Conservation (phyloP, 495 filamentous ascomycete species). For the Bathelium albidoporum region DNA sequence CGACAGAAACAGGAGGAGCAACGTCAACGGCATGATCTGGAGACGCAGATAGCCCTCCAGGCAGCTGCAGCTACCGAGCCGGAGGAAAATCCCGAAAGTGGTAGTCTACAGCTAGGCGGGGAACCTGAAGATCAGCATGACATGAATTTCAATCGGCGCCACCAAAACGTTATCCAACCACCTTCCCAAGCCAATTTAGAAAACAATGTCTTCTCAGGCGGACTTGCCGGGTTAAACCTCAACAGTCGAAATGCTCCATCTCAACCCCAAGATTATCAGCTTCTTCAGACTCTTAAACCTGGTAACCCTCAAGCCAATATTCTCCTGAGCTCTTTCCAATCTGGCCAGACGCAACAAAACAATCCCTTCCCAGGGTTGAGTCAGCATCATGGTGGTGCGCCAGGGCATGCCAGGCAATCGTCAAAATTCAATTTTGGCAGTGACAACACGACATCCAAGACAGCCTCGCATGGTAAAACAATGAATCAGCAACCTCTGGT, state of each 20-base stretch:
- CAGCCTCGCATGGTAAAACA: constrained; percentile 69
- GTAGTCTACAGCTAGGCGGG: constrained; percentile 80
- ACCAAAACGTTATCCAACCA: constrained; percentile 55
- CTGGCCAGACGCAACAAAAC: constrained; percentile 31
- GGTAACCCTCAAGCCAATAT: constrained; percentile 41
- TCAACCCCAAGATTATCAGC: constrained; percentile 63
- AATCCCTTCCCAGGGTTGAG: constrained; percentile 52
- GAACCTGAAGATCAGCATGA: constrained; percentile 67
- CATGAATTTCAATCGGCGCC: constrained; percentile 37
- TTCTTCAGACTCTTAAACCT: constrained; percentile 47
- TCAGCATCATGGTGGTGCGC: constrained; percentile 42
- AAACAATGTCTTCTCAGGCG: constrained; percentile 20
- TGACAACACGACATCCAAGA: constrained; percentile 66
- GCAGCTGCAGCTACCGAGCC: constrained; percentile 20
- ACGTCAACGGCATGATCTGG: constrained; percentile 44
- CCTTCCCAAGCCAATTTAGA: constrained; percentile 52
- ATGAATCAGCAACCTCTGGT: constrained; percentile 89
- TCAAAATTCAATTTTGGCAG: constrained; percentile 86
- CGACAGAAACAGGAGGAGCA: constrained; percentile 48
- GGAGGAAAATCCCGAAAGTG: constrained; percentile 50
- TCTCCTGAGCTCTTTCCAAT: constrained; percentile 48
- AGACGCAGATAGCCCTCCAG: constrained; percentile 47
- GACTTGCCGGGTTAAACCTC: constrained; percentile 39
- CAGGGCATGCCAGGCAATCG: constrained; percentile 74
- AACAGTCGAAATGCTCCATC: constrained; percentile 44